Evolutionary conservation across 164 flowering plant species (phyloP).

Genomic region (Vitis cinerea): DNA sequence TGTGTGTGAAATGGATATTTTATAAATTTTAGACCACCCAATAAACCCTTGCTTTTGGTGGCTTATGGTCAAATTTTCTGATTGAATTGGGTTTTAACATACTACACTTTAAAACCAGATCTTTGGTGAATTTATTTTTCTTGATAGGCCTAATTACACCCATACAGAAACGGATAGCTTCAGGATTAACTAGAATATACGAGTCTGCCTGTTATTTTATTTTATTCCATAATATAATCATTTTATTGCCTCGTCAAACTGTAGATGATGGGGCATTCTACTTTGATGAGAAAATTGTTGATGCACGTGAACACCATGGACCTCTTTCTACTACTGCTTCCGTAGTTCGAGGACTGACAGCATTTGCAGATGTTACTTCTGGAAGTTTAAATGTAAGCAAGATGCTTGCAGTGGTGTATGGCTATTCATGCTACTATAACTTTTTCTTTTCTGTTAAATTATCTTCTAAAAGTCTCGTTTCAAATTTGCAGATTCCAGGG

Average conservation of each 20-base stretch:
- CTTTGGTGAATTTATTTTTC: no score
- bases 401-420: background rate
- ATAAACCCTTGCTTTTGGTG: no score
- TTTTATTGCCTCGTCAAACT: background rate
- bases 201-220: background rate
- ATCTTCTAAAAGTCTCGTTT: constrained; percentile 4
- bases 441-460: constrained; percentile 1
- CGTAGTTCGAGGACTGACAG: constrained; percentile 75
- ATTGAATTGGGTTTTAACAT: no score
- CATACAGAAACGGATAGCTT: no score
- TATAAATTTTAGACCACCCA: no score
- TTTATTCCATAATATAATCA: background rate
- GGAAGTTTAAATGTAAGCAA: constrained; percentile 63
- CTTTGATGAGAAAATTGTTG: constrained; percentile 82
- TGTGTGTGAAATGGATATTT: no score
- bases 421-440: background rate
- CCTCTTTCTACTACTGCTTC: constrained; percentile 83
- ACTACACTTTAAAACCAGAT: no score
- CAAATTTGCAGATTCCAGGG: constrained; percentile 67
- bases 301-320: constrained; percentile 58
- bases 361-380: constrained; percentile 64
- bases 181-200: background rate
- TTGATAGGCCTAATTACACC: no score
- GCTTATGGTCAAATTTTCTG: no score
- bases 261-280: constrained; percentile 83